phyloP scores from a whole-genome alignment of 805 yeast species.

The Candida multigemmis region DNA sequence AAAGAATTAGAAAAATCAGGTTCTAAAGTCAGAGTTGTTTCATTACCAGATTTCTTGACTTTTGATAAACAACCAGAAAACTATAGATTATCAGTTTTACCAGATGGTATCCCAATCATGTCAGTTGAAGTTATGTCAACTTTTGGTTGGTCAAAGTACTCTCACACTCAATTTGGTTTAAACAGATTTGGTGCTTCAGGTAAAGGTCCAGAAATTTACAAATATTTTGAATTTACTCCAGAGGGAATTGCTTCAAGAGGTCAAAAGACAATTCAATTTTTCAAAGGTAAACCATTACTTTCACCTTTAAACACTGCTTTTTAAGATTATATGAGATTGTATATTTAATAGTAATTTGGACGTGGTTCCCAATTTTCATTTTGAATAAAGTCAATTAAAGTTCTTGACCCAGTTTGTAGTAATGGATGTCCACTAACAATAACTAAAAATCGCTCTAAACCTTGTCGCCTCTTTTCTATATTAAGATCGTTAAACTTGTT shows the following conservation, averaged over 20 bases:
- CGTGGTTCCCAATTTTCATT: slow-evolving; percentile 65
- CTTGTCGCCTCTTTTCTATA: slow-evolving; percentile 76
- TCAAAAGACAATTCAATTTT: slow-evolving; percentile 67
- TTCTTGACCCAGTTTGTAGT: slow-evolving; percentile 75
- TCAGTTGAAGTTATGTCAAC: slow-evolving; percentile 92
- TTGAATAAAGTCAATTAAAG: slow-evolving; percentile 76
- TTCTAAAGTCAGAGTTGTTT: slow-evolving; percentile 72
- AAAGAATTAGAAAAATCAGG: slow-evolving; percentile 62
- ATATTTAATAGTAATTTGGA: slow-evolving; percentile 6
- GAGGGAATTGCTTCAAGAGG: slow-evolving; percentile 90
- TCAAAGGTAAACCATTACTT: slow-evolving; percentile 61
- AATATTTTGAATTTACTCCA: slow-evolving; percentile 81
- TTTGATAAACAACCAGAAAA: slow-evolving; percentile 77
- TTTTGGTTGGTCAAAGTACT: slow-evolving; percentile 87
- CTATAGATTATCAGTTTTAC: slow-evolving; percentile 80
- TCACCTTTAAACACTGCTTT: slow-evolving; percentile 82
- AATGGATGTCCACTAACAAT: slow-evolving; percentile 90
- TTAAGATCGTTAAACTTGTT: slow-evolving; percentile 75
- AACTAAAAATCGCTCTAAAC: slow-evolving; percentile 68
- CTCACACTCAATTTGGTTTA: slow-evolving; percentile 95
- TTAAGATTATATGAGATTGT: slow-evolving; percentile 16
- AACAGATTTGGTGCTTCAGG: slow-evolving; percentile 97
- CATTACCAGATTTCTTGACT: slow-evolving; percentile 87
- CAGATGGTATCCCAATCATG: slow-evolving; percentile 88
- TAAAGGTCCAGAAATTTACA: slow-evolving; percentile 73